phyloP scores from a whole-genome alignment of 1,284 basidiomycete species.

The Phaffia rhodozyma region DNA sequence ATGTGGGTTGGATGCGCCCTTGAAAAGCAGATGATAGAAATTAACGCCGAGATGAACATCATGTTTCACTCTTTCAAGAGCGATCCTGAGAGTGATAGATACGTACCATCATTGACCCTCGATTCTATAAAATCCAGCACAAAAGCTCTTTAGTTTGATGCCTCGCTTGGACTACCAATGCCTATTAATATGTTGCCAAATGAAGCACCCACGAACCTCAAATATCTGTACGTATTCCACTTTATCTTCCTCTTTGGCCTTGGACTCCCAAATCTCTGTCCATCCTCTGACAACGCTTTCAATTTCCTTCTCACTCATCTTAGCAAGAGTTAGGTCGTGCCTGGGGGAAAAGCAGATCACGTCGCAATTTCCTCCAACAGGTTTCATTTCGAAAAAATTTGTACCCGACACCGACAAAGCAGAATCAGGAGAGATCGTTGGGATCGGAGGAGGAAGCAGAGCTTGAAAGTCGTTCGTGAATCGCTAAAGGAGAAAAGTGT shows the following conservation, averaged over 20 bases:
- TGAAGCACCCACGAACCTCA: slow-evolving; percentile 46
- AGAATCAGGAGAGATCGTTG: slow-evolving; percentile 38
- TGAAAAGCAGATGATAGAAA: slow-evolving; percentile 28
- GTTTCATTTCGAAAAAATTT: slow-evolving; percentile 54
- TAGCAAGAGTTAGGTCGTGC: slow-evolving; percentile 81
- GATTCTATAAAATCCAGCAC: background rate
- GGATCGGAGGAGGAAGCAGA: slow-evolving; percentile 50
- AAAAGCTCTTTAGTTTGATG: background rate
- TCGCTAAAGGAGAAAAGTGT: slow-evolving; percentile 23
- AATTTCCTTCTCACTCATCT: slow-evolving; percentile 53
- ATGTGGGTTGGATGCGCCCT: slow-evolving; percentile 94
- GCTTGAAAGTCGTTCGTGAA: slow-evolving; percentile 86
- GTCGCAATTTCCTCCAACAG: slow-evolving; percentile 73
- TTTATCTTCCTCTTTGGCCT: slow-evolving; percentile 39
- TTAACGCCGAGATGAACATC: background rate
- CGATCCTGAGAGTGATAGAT: background rate
- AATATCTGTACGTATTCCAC: slow-evolving; percentile 80
- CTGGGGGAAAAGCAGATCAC: slow-evolving; percentile 81
- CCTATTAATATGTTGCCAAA: too few relatives aligned
- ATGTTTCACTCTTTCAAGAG: background rate
- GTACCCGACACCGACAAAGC: slow-evolving; percentile 30
- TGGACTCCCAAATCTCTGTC: slow-evolving; percentile 48
- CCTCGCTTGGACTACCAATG: background rate
- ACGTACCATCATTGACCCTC: slow-evolving; percentile 5
- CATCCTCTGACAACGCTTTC: slow-evolving; percentile 62